These are phyloP conservation scores for Penicillium roqueforti DNA, from an alignment of 495 filamentous ascomycete species.

Conservation along the genomic window DNA sequence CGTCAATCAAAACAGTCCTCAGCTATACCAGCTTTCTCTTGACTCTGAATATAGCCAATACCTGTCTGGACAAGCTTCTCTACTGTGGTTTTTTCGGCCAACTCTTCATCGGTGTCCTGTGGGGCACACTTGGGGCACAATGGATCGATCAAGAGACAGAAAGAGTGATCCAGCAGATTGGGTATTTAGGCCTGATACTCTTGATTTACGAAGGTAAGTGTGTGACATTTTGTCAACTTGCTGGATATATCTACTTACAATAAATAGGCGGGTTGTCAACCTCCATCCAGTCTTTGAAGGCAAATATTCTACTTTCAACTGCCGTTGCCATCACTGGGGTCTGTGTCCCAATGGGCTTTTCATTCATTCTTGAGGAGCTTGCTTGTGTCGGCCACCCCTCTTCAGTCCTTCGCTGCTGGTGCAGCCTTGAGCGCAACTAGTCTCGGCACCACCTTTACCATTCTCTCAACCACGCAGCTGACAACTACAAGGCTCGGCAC, in stretches of 20 bases:
- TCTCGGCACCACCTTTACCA: constrained; percentile 74
- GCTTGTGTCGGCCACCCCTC: constrained; percentile 37
- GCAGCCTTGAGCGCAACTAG: constrained; percentile 73
- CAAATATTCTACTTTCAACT: constrained; percentile 57
- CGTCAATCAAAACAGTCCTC: constrained; percentile 54
- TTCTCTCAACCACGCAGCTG: constrained; percentile 56
- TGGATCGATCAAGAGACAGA: constrained; percentile 50
- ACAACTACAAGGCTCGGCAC: constrained; percentile 60
- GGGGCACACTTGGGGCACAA: constrained; percentile 57
- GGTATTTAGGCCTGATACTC: constrained; percentile 71
- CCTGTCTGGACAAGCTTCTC: constrained; percentile 54
- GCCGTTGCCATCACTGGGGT: constrained; percentile 63
- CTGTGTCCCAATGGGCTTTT: constrained; percentile 59
- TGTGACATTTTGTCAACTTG: not conserved
- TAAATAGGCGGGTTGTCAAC: constrained; percentile 62
- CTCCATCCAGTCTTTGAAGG: constrained; percentile 51
- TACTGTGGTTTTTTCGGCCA: constrained; percentile 75
- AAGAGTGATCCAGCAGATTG: constrained; percentile 59
- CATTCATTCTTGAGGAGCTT: constrained; percentile 52
- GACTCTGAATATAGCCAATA: constrained; percentile 57
- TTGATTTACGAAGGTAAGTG: constrained; percentile 64
- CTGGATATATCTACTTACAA: not conserved
- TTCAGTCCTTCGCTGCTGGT: constrained; percentile 71
- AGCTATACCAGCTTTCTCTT: constrained; percentile 61
- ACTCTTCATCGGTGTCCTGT: constrained; percentile 67